Conservation (phyloP, 345 rosid species). For the Arabidopsis arenosa region DNA sequence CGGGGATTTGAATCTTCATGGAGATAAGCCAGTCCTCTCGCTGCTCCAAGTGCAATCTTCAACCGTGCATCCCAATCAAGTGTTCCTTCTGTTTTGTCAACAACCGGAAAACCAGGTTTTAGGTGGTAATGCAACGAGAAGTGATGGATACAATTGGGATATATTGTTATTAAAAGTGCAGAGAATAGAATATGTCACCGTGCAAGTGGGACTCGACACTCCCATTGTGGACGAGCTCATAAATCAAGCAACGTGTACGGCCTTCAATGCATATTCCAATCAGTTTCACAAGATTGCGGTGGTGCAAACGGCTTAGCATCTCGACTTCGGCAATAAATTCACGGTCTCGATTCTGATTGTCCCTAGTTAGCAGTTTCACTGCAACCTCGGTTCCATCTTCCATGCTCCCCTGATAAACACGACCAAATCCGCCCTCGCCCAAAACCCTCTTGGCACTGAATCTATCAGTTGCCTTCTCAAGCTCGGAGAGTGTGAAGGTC, state of each 20-base stretch:
- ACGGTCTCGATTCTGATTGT: slow-evolving; percentile 87
- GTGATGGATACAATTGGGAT: not conserved
- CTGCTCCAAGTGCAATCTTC: slow-evolving; percentile 99
- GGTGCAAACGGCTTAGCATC: slow-evolving; percentile 99
- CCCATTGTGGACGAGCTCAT: slow-evolving; percentile 94
- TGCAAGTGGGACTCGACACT: slow-evolving; percentile 99
- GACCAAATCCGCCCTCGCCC: slow-evolving; percentile 99
- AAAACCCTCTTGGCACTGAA: slow-evolving; percentile 85
- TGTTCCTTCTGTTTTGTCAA: slow-evolving; percentile 66
- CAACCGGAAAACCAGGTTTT: slow-evolving; percentile 47
- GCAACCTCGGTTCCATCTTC: slow-evolving; percentile 91
- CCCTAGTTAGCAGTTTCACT: slow-evolving; percentile 86
- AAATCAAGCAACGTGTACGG: slow-evolving; percentile 80
- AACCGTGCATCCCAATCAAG: slow-evolving; percentile 98
- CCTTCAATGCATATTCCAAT: slow-evolving; percentile 97
- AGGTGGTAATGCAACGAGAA: slow-evolving; percentile 31
- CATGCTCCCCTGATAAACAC: slow-evolving; percentile 79
- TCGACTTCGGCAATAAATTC: slow-evolving; percentile 98
- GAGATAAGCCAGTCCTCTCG: slow-evolving; percentile 97
- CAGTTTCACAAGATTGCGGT: slow-evolving; percentile 97
- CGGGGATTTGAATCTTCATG: slow-evolving; percentile 99
- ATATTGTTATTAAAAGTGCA: slow-evolving; percentile 13
- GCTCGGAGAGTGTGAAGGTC: slow-evolving; percentile 71
- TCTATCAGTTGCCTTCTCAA: slow-evolving; percentile 87
- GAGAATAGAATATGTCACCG: slow-evolving; percentile 56